Evolutionary conservation across 2,329 filamentous ascomycete species (phyloP), one percentile per base, ranked within the genome.

Genomic region (Venturia aucupariae): DNA sequence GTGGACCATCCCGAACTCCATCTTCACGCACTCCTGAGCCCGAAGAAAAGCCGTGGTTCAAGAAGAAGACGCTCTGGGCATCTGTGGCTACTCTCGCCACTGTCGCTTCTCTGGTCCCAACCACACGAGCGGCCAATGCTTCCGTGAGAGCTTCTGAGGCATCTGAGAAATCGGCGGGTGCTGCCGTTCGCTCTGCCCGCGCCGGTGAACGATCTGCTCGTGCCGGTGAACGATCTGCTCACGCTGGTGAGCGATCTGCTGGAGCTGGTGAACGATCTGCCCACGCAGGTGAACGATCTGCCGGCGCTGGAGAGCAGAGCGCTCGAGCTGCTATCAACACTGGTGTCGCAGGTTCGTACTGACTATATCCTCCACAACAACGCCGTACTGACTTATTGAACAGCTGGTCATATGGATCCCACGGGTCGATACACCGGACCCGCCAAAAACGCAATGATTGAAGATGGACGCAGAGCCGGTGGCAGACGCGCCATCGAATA

Each of bases 31-130:
- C 62, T 10, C 54, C 30, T 41, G 63, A 64, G 27, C 44, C 54
- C 5, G 54, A 46, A 22, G 63, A 64, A 15, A 64, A 64, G 41
- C 63, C 63, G 0, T 64, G 63, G 63, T 64, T 64, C 63, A 64
- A 64, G 24, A 64, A 64, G 63, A 64, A 64, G 55, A 64, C 63
- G 41, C 22, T 64, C 1, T 64, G 63, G 63, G 42, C 63, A 7
- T 63, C 63, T 13, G 55, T 64, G 32, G 63, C 54, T 24, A 61
- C 63, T 8, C 63, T 64, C 17, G 63, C 63, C n/a, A 61, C 63
- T 7, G 63, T 64, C 6, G 63, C 63, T 41, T 48, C 63, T 24
- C 57, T 64, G 13, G 63, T 64, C 2, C 63, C 63, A 1, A 41
- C 63, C 15, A 51, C 63, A 5, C 24, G 63, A 32, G 63, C 63